Conservation (phyloP, 225 moss, liverwort and hornwort species). For the Neckera pumila region DNA sequence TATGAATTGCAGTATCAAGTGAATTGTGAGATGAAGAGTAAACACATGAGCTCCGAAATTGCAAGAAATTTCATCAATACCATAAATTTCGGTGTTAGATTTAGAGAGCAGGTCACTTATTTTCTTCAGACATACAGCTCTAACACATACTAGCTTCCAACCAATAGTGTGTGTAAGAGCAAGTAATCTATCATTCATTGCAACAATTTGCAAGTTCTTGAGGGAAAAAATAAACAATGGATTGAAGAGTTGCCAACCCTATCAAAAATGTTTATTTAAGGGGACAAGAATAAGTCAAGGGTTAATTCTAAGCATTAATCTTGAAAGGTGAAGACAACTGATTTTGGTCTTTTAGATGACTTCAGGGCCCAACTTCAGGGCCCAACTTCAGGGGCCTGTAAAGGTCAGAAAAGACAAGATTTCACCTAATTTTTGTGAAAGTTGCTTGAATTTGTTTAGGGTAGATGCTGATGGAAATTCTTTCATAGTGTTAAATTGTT, state of each 20-base stretch:
- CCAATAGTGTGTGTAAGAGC: not conserved
- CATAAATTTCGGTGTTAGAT: not conserved
- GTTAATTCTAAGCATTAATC: not conserved
- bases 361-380: no score
- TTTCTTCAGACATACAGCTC: not conserved
- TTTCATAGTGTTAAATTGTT: not conserved
- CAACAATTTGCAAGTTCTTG: not conserved
- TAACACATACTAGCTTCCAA: not conserved
- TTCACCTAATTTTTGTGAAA: not conserved
- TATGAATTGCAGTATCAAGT: no score
- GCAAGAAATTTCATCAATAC: not conserved
- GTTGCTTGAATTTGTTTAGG: not conserved
- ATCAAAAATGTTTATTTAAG: no score
- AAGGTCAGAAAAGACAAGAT: rapidly evolving
- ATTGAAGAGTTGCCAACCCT: not conserved
- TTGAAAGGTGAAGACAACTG: not conserved
- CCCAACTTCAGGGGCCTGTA: not conserved
- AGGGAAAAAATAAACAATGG: not conserved
- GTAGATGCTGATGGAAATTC: not conserved
- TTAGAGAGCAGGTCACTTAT: not conserved
- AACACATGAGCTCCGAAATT: no score
- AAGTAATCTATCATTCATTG: not conserved
- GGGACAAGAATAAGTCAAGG: no score
- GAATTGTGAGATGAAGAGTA: not conserved
- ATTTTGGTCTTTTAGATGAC: no score